A percentile compares a stretch with the other conserved stretches of the same genome.
Conservation (phyloP, 176 grass and related monocot genomes). For the Urochloa ruziziensis region DNA sequence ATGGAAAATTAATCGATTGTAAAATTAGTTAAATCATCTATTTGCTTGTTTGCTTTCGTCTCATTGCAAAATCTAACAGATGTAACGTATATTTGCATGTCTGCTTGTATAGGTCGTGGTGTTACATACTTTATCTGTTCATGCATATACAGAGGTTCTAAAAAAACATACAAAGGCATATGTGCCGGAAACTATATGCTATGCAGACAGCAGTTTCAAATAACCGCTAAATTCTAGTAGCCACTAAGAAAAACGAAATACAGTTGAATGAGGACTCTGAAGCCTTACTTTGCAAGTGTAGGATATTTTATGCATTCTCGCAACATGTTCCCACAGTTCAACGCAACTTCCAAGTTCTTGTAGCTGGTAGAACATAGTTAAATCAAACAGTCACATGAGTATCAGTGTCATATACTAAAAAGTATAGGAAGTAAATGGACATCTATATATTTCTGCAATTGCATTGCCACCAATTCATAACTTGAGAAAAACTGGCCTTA, state of each 20-base stretch:
- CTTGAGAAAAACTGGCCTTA: slow-evolving; percentile 43
- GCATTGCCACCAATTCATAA: background rate
- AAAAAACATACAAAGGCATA: slow-evolving; percentile 2
- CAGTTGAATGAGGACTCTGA: slow-evolving; percentile 14
- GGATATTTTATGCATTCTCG: slow-evolving; percentile 98
- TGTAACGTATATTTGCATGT: background rate
- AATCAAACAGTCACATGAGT: slow-evolving; percentile 16
- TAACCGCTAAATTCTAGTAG: background rate
- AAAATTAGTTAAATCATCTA: slow-evolving; percentile 9
- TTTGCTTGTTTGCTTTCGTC: background rate
- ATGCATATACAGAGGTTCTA: background rate
- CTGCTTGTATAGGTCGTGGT: background rate
- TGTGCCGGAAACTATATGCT: background rate
- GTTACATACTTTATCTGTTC: background rate
- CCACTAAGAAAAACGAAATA: background rate
- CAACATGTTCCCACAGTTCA: slow-evolving; percentile 98
- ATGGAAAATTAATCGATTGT: slow-evolving; percentile 54
- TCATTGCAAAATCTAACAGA: background rate
- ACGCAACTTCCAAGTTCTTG: slow-evolving; percentile 96
- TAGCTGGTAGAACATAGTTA: slow-evolving; percentile 62
- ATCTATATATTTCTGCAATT: background rate
- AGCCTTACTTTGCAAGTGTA: slow-evolving; percentile 93
- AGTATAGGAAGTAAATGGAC: background rate
- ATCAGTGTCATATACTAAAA: slow-evolving; percentile 9
- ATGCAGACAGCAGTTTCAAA: background rate